These are phyloP conservation scores for Phytophthora brassicae DNA, from an alignment of 352 stramenopile species.

Conservation along the genomic window DNA sequence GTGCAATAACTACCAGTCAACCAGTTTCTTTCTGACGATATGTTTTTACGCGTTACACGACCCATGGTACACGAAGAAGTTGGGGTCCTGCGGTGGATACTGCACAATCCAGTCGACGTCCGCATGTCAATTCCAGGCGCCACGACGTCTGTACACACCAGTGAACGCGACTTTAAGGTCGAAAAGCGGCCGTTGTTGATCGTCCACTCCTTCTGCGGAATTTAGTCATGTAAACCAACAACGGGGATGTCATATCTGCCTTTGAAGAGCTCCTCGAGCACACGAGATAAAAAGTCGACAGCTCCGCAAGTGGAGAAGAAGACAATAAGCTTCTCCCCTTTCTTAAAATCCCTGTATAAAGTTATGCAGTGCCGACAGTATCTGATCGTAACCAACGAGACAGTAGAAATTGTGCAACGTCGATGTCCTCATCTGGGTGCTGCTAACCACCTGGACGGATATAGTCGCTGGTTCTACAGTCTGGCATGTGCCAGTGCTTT, in stretches of 20 bases:
- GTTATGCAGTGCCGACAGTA: conserved; percentile 91
- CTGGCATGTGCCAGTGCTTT: conserved; percentile 94
- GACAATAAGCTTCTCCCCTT: conserved; percentile 93
- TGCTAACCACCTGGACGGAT: conserved; percentile 94
- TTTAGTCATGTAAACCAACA: conserved; percentile 92
- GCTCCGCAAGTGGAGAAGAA: conserved; percentile 99
- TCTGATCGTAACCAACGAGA: conserved; percentile 92
- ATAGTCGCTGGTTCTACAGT: conserved; percentile 98
- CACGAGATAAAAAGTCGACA: conserved; percentile 98
- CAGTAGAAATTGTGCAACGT: conserved; percentile 95
- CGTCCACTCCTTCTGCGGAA: conserved; percentile 90
- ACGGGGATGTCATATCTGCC: conserved; percentile 44
- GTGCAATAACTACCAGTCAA: conserved; percentile 75
- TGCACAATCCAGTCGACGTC: conserved; percentile 99
- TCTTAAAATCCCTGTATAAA: conserved; percentile 94
- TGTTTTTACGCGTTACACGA: conserved; percentile 96
- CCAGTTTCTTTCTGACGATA: conserved; percentile 96
- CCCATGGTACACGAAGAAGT: conserved; percentile 99
- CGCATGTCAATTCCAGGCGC: conserved; percentile 97
- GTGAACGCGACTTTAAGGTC: conserved; percentile 58
- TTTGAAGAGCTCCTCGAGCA: conserved; percentile 83
- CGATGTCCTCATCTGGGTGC: conserved; percentile 69
- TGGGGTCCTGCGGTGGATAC: conserved; percentile 97
- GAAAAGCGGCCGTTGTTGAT: conserved; percentile 78
- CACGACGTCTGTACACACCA: conserved; percentile 99